These are phyloP conservation scores for Basipetospora chlamydospora DNA, from an alignment of 2,329 filamentous ascomycete genomes.

Conservation along the genomic window DNA sequence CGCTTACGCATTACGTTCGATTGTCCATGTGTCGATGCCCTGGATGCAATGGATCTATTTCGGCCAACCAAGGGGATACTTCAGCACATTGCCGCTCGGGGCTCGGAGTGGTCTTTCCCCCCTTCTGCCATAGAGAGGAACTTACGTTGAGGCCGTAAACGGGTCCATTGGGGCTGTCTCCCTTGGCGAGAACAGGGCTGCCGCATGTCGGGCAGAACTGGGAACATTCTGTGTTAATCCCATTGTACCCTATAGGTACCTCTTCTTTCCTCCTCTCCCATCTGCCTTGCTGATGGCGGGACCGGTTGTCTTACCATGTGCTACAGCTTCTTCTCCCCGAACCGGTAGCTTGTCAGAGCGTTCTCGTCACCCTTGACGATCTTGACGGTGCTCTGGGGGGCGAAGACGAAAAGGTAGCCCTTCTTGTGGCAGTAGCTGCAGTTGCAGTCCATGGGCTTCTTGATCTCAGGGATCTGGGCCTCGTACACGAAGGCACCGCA, in stretches of 20 bases:
- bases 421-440: conserved; percentile 50
- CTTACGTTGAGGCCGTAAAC: conserved; percentile 3
- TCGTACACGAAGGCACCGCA: conserved; percentile 40
- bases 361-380: conserved; percentile 30
- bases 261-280: too few species aligned
- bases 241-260: too few species aligned
- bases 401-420: conserved; percentile 23
- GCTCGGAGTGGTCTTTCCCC: too few species aligned
- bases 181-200: conserved; percentile 22
- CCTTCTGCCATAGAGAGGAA: background rate
- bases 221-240: too few species aligned
- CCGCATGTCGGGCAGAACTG: conserved; percentile 40
- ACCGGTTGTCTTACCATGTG: conserved; percentile 30
- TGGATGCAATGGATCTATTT: conserved; percentile 27
- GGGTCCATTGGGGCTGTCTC: background rate
- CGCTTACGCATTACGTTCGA: too few species aligned
- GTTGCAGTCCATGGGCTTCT: conserved; percentile 41
- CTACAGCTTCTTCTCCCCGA: conserved; percentile 19
- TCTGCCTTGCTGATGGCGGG: too few species aligned
- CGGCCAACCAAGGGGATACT: too few species aligned
- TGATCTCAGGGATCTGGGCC: conserved; percentile 39
- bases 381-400: conserved; percentile 18
- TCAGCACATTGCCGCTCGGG: too few species aligned
- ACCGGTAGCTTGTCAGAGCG: conserved; percentile 28
- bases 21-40: conserved; percentile 24